A percentile compares a stretch with the other conserved stretches of the same genome.
phyloP scores from a whole-genome alignment of 2,329 filamentous ascomycete species.

The Fusarium circinatum region DNA sequence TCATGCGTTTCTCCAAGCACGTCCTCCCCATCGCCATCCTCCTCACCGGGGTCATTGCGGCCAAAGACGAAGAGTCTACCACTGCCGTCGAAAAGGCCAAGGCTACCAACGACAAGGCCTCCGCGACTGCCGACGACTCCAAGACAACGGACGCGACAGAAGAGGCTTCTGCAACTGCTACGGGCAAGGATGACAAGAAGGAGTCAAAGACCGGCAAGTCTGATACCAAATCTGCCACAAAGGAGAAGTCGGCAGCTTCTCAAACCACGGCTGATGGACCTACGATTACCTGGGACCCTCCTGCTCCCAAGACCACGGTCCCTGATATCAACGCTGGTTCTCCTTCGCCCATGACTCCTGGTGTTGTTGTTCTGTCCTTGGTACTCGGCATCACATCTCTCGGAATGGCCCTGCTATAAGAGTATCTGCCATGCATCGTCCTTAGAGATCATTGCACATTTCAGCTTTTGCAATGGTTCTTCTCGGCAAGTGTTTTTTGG shows the following conservation, averaged over 20 bases:
- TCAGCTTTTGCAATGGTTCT: neutral
- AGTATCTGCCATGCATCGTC: neutral
- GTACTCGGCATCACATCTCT: constrained; percentile 40
- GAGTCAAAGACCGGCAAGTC: constrained; percentile 15
- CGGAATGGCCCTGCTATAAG: constrained; percentile 36
- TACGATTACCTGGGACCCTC: constrained; percentile 36
- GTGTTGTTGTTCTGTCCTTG: constrained; percentile 37
- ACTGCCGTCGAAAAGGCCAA: constrained; percentile 24
- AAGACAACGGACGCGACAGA: constrained; percentile 31
- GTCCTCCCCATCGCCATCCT: constrained; percentile 40
- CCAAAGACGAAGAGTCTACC: constrained; percentile 23
- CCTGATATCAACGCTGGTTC: constrained; percentile 38
- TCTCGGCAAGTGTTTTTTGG: constrained; percentile 3
- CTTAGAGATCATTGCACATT: neutral
- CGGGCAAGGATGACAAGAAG: constrained; percentile 18
- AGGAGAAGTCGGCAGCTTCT: constrained; percentile 16
- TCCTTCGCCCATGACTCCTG: constrained; percentile 32
- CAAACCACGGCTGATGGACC: constrained; percentile 16
- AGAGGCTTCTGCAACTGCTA: constrained; percentile 23
- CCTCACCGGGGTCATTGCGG: constrained; percentile 37
- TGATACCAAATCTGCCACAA: constrained; percentile 10
- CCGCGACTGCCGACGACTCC: constrained; percentile 25
- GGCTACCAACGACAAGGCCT: constrained; percentile 27
- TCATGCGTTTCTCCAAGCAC: constrained; percentile 43
- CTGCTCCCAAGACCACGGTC: constrained; percentile 30